Base-by-base conservation (phyloP, 2,329 filamentous ascomycete genomes). In the Pestalotiopsis sp. region DNA sequence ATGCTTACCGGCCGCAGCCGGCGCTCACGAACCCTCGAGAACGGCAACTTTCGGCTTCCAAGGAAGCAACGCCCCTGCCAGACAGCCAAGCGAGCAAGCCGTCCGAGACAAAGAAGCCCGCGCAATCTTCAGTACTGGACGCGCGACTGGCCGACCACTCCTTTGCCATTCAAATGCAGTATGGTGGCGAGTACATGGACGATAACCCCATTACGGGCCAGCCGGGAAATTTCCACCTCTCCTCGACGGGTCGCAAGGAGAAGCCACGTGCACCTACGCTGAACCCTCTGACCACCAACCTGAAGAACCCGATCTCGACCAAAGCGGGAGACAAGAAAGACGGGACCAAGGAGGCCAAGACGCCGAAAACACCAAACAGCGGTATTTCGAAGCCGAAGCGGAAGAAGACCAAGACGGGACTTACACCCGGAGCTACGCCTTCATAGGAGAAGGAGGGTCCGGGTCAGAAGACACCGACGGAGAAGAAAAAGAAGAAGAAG, bases 151-250 rank as follows among this genome's bases (percentile, higher is more conserved):
- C 88, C 2, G 87, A 90, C 72, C 87, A 90, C 73, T 87, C 89
- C 0, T 85, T 89, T 70, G 79, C 82, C 72, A 82, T 88, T 56
- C 87, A 90, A 72, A 82, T 88, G 78, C 84, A 83, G 70, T 88
- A 87, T 72, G 89, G 88, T 49, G 86, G 88, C 63, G 89, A 91
- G 71, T 91, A 89, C 75, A 87, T 91, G 79, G 88, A 92, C 77
- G 88, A 91, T 77, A 91, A 90, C 72, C 88, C 89, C 57, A 91
- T 92, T 73, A 91, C 88, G 0, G 90, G 90, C 63, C 84, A 86
- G 38, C 90, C 90, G 0, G 90, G 90, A 64, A 88, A 90, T 66
- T 92, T 91, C 77, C 88, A 91, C 72, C 83, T 91, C 12, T 86
- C 86, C 9, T 89, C 87, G 7, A 90, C 88, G 0, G 89, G 89